These are phyloP conservation scores for Giardia muris DNA, from an alignment of 208 protist species.

Conservation along the genomic window DNA sequence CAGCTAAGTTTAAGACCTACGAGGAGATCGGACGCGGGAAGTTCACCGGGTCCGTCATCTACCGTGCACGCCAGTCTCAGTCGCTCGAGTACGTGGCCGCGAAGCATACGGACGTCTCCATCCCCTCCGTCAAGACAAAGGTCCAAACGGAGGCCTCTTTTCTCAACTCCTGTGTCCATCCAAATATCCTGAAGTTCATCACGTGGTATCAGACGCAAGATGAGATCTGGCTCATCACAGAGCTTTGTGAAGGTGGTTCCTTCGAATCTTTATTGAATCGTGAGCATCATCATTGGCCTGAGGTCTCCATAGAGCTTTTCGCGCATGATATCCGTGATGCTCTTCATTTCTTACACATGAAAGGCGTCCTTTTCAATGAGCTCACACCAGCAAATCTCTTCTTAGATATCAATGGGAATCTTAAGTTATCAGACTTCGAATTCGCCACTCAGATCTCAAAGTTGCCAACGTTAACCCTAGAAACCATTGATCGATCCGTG, in stretches of 20 bases:
- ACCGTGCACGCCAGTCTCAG: background rate
- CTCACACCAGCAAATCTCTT: background rate
- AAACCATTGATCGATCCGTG: background rate
- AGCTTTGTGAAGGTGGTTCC: constrained; percentile 32
- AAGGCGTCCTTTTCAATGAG: background rate
- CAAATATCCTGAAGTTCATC: constrained; percentile 35
- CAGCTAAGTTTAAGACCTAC: background rate
- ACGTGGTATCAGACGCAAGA: constrained; percentile 36
- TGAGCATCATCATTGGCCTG: constrained; percentile 30
- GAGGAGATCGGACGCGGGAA: background rate
- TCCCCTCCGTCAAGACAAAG: background rate
- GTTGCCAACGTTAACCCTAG: background rate
- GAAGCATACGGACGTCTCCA: background rate
- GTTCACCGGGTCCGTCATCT: background rate
- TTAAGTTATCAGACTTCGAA: background rate
- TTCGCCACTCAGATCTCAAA: background rate
- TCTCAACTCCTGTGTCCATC: constrained; percentile 20
- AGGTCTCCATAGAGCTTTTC: constrained; percentile 26
- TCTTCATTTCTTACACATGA: constrained; percentile 30
- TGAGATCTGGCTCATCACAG: constrained; percentile 36
- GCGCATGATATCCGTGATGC: constrained; percentile 32
- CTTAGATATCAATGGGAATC: background rate
- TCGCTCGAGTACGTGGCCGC: background rate
- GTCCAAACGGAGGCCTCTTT: background rate
- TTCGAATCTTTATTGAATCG: constrained; percentile 27